Evolutionary conservation across 192 early-diverging fungal species (phyloP), one percentile per base, ranked within the genome.

Genomic region (Haplosporangium gracile): DNA sequence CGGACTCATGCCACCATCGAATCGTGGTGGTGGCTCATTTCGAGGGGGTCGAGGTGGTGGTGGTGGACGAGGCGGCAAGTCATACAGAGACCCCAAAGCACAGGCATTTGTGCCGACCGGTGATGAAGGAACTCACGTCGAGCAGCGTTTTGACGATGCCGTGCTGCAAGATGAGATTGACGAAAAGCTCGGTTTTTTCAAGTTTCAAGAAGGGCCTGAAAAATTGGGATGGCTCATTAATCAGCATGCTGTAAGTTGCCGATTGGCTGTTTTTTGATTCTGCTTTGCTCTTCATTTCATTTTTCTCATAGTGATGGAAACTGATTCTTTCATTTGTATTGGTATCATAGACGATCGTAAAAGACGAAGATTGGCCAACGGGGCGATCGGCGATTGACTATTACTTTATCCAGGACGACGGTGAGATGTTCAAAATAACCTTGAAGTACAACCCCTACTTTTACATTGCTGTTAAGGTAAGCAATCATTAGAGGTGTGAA

Each of bases 191-290:
- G 94, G 94, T 42, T 96, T 95, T 70, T 74, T 85, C 20, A 89
- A 92, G 81, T 94, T 94, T 80, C 92, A 95, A 40, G 93, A 95
- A 74, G 95, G 95, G 15, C 93, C 94, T 16, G 88, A 90, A 57
- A 90, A 92, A 26, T 78, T 95, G 4, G 99, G 99, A 1, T 99
- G 99, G 99, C 90, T 99, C 45, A 93, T 98, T 40, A 99, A 99
- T 91, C 98, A 99, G 92, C 95, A 97, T 80, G 90, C 95, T 71
- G 96, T 97, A 91, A 82, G 92, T 60, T 71, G 11, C 2, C 24
- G 8, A 34, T 34, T 22, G 26, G 15, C 2, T 42, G 4, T 57
- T 39, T 0, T 42, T 68, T 29, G 0, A 15, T 22, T 9, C 36
- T 49, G 38, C 68, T 29, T 15, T 47, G 22, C 36, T 22, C 77